Base-by-base conservation (phyloP, 106 monocot genomes). In the Iris macrosiphon region DNA sequence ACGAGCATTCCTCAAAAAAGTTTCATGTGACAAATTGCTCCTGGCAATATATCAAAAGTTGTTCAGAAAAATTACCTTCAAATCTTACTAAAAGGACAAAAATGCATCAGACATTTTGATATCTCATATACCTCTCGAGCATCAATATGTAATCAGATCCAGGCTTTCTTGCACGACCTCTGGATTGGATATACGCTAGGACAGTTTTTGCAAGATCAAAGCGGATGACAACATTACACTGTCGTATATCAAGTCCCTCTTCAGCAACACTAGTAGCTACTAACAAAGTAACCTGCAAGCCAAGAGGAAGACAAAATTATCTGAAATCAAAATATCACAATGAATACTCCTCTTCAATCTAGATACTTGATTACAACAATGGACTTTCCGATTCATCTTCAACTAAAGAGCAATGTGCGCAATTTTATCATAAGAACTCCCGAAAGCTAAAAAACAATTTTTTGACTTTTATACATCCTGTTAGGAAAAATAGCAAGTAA, bases 141-240 rank as follows among this genome's bases (percentile, higher is more conserved):
- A 98, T 90, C 56, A 98, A 65, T 66, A 98, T 98, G 70, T 98
- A 98, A 60, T 98, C 96, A 44, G 96, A 98, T 70, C 96, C 96
- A 58, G 90, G 96, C 62, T 98, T 98, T 57, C 96, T 65, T 56
- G 96, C 96, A 60, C 96, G 96, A 33, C 96, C 96, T 83, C 96
- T 80, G 24, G 96, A 98, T 70, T 98, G 96, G 61, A 98, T 98
- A 68, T 98, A 98, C 29, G 96, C 96, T 67, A 98, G 78, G 44
- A 98, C 90, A 61, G 96, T 98, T 80, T 98, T 98, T 12, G 96
- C 96, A 58, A 98, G 77, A 70, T 98, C 96, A 78, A 98, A 98
- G 32, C 96, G 85, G 45, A 96, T 96, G 39, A 96, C 96, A 49
- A 90, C 96, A 80, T 96, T 96, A 74, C 96, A 96, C 39, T 96